These are phyloP conservation scores for Lasiosphaeria ovina DNA, from an alignment of 495 filamentous ascomycete genomes.

Conservation along the genomic window DNA sequence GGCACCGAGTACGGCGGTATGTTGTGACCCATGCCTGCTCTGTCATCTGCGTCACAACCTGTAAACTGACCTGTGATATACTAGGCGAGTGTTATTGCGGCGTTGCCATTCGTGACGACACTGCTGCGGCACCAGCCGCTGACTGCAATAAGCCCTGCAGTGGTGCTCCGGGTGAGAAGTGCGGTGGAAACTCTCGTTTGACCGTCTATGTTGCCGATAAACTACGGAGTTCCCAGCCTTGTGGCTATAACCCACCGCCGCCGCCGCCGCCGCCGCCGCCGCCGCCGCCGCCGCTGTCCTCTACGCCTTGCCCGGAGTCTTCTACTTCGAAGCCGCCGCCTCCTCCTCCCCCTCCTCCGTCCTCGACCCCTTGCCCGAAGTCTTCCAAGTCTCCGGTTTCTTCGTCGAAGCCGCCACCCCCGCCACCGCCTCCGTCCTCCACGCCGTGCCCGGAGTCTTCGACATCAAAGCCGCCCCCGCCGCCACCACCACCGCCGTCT, in stretches of 20 bases:
- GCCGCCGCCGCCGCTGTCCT: background rate
- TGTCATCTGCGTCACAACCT: background rate
- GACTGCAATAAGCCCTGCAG: constrained; percentile 49
- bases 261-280: constrained; percentile 17
- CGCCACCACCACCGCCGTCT: constrained; percentile 12
- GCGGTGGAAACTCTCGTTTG: constrained; percentile 46
- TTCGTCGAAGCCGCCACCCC: background rate
- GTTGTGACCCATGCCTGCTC: constrained; percentile 13
- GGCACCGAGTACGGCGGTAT: constrained; percentile 51
- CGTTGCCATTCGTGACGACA: constrained; percentile 49
- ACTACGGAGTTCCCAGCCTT: constrained; percentile 46
- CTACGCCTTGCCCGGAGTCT: background rate
- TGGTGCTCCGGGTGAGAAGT: constrained; percentile 44
- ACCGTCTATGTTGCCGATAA: constrained; percentile 46
- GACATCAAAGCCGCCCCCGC: background rate
- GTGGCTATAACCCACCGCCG: constrained; percentile 35
- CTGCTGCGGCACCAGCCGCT: constrained; percentile 32
- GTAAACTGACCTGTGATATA: background rate
- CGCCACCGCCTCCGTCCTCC: background rate
- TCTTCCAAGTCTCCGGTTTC: constrained; percentile 16
- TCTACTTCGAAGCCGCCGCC: background rate
- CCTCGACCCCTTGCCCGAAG: constrained; percentile 16
- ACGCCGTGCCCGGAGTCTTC: constrained; percentile 17
- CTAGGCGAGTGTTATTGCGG: constrained; percentile 45
- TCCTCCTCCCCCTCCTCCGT: constrained; percentile 9